phyloP scores from a whole-genome alignment of 164 flowering plant genomes.

The Chloranthus sessilifolius region DNA sequence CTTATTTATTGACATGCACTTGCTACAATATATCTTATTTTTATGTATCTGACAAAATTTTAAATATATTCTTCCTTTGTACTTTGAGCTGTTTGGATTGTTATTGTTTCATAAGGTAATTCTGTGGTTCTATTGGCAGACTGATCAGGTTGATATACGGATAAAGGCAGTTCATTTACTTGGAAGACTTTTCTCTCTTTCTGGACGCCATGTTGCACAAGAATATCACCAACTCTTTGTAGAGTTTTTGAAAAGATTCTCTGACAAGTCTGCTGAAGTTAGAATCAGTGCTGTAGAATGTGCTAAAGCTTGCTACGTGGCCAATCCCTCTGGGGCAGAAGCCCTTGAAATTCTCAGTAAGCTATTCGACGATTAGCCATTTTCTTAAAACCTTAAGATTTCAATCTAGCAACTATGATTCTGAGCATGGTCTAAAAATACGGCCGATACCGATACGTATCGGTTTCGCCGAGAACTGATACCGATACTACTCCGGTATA shows the following conservation, averaged over 20 bases:
- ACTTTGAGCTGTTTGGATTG: background rate
- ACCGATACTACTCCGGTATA: no score
- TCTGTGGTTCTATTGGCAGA: slow-evolving; percentile 34
- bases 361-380: slow-evolving; percentile 10
- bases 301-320: slow-evolving; percentile 61
- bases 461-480: no score
- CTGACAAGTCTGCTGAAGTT: slow-evolving; percentile 87
- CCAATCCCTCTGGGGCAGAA: slow-evolving; percentile 51
- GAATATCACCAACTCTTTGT: slow-evolving; percentile 57
- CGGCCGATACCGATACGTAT: no score
- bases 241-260: slow-evolving; percentile 80
- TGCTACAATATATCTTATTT: no score
- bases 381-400: background rate
- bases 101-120: background rate
- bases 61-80: no score
- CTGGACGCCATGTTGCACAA: slow-evolving; percentile 42
- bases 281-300: slow-evolving; percentile 65
- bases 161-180: slow-evolving; percentile 74
- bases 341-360: slow-evolving; percentile 62
- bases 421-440: no score
- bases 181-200: slow-evolving; percentile 64
- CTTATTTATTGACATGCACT: slow-evolving; percentile 3
- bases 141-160: slow-evolving; percentile 95
- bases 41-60: no score
- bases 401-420: background rate